These are phyloP conservation scores for Mrakia gelida DNA, from an alignment of 768 basidiomycete species.

Conservation along the genomic window DNA sequence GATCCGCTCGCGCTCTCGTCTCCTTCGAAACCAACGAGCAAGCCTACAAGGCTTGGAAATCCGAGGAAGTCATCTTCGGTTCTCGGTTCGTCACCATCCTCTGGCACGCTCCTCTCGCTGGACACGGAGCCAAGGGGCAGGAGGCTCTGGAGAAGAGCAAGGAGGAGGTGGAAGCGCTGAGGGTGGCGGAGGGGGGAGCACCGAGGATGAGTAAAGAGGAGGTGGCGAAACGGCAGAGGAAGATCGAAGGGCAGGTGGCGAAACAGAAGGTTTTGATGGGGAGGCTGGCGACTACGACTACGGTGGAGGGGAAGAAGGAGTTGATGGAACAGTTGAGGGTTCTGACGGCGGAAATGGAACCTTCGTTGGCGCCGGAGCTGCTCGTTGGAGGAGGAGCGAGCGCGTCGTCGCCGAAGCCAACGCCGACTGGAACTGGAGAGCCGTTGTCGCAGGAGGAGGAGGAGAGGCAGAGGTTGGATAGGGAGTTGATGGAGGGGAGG, in stretches of 20 bases:
- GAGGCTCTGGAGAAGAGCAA: slow-evolving; percentile 78
- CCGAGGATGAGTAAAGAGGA: slow-evolving; percentile 27
- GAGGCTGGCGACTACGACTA: slow-evolving; percentile 55
- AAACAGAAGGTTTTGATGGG: slow-evolving; percentile 85
- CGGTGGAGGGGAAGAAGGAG: slow-evolving; percentile 66
- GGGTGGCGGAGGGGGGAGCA: slow-evolving; percentile 37
- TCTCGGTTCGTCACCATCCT: slow-evolving; percentile 94
- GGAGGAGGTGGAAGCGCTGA: slow-evolving; percentile 63
- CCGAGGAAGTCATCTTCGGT: slow-evolving; percentile 88
- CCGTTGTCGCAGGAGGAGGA: slow-evolving; percentile 37
- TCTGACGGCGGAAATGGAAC: slow-evolving; percentile 72
- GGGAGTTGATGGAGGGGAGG: slow-evolving; percentile 36
- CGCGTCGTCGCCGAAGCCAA: slow-evolving; percentile 20
- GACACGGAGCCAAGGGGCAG: slow-evolving; percentile 73
- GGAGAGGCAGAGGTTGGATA: slow-evolving; percentile 2
- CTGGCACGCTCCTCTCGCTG: slow-evolving; percentile 91
- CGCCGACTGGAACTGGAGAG: not conserved
- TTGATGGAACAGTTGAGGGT: slow-evolving; percentile 72
- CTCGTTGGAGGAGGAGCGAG: not conserved
- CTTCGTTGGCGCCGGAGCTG: slow-evolving; percentile 25
- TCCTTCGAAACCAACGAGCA: slow-evolving; percentile 78
- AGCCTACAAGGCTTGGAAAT: slow-evolving; percentile 84
- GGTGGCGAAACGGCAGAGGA: slow-evolving; percentile 60
- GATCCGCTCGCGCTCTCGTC: slow-evolving; percentile 72
- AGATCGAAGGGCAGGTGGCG: slow-evolving; percentile 73